Evolutionary conservation across 371 early-diverging fungal genomes (phyloP), one percentile per base, ranked within the genome.

Genomic region (Syncephalastrum contaminatum): DNA sequence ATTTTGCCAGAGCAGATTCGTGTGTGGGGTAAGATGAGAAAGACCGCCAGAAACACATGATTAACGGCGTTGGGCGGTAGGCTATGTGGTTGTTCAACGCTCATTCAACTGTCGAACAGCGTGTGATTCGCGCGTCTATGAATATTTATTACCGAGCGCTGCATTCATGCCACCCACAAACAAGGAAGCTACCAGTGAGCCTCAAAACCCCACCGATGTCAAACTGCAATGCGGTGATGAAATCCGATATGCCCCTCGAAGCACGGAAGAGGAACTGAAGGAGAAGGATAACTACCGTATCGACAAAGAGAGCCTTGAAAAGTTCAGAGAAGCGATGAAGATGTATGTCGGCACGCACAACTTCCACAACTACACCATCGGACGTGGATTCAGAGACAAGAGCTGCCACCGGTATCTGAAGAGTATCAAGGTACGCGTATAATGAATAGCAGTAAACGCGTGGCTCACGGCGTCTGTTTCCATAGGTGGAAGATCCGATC

Each of bases 101-200:
- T 42, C 86, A 4, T 99, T 99, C 77, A 86, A 97, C 58, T 88
- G 98, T 22, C 97, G 97, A 70, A 89, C 86, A 42, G 73, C 82
- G 25, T 97, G 98, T 65, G 93, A 95, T 59, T 88, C 93, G 1
- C 85, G 99, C 14, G 83, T 94, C 13, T 99, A 99, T 72, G 98
- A 99, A 73, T 99, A 99, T 69, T 73, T 97, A 18, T 60, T 99
- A 49, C 99, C 99, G 0, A 95, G 96, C 1, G 96, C 92, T 67
- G 82, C 93, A 22, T 75, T 97, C 30, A 60, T 80, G 53, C 75
- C 75, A 39, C 72, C 75, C 54, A 70, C 27, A 4, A 50, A 54
- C n/a, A 56, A 63, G 22, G 58, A 57, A 10, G 24, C 69, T 14
- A 60, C 54, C 6, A 54, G 56, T 0, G 64, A 59, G n/a, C 66